phyloP scores from a whole-genome alignment of 208 protist genomes.

The Trypanosoma vivax region DNA sequence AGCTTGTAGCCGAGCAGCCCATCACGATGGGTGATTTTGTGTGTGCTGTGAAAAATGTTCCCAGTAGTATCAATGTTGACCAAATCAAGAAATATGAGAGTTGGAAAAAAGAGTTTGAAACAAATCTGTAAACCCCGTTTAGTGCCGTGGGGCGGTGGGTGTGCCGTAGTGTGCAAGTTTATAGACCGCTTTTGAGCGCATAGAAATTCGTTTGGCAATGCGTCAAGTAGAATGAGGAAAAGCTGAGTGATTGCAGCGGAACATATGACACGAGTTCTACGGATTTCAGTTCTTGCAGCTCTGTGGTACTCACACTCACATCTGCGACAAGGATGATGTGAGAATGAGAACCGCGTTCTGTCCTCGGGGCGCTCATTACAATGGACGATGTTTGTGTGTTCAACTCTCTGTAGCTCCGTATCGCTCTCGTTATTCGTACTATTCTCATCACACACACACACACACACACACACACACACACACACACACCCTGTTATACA shows the following conservation, averaged over 20 bases:
- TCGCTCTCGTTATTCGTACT: too few relatives aligned
- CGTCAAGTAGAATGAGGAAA: background rate
- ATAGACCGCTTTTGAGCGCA: background rate
- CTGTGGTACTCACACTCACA: too few relatives aligned
- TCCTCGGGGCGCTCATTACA: too few relatives aligned
- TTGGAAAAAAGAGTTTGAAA: slow-evolving; percentile 87
- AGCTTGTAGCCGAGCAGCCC: slow-evolving; percentile 71
- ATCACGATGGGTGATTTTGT: slow-evolving; percentile 85
- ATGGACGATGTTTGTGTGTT: too few relatives aligned
- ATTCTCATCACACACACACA: too few relatives aligned
- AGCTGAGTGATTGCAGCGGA: background rate
- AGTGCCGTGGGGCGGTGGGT: background rate
- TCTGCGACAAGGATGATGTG: too few relatives aligned
- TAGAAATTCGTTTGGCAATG: background rate
- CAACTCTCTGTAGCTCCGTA: too few relatives aligned
- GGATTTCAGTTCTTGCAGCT: too few relatives aligned
- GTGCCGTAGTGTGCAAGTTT: background rate
- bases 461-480: too few relatives aligned
- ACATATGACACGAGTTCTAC: too few relatives aligned
- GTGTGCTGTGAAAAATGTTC: slow-evolving; percentile 70
- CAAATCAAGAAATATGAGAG: slow-evolving; percentile 83
- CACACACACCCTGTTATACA: too few relatives aligned
- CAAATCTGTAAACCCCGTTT: slow-evolving; percentile 11
- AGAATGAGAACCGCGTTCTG: too few relatives aligned
- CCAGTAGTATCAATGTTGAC: slow-evolving; percentile 78